A percentile compares a stretch with the other conserved stretches of the same genome.
Evolutionary conservation across 1,284 basidiomycete genomes (phyloP).

Genomic region (Heimioporus retisporus): DNA sequence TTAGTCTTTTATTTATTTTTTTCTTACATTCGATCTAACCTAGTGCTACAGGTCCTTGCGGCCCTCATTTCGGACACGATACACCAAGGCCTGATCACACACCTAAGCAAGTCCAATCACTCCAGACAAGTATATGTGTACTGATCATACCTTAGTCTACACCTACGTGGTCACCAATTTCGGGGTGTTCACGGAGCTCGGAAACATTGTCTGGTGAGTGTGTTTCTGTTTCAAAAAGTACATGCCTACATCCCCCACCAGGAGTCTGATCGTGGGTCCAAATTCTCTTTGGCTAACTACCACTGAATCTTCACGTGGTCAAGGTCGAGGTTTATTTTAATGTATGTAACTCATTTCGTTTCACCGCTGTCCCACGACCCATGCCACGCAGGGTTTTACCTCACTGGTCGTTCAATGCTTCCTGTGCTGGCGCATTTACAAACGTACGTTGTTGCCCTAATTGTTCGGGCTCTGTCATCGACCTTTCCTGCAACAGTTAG

Average conservation of each 20-base stretch:
- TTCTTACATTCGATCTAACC: background rate
- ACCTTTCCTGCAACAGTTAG: slow-evolving; percentile 33
- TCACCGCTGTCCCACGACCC: background rate
- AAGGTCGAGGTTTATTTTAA: slow-evolving; percentile 51
- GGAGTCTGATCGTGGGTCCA: slow-evolving; percentile 58
- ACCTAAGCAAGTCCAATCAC: slow-evolving; percentile 51
- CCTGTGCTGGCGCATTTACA: slow-evolving; percentile 39
- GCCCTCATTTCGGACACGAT: slow-evolving; percentile 62
- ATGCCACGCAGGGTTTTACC: slow-evolving; percentile 35
- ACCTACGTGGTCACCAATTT: slow-evolving; percentile 63
- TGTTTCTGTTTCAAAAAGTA: background rate
- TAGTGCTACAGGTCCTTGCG: slow-evolving; percentile 50
- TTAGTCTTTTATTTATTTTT: slow-evolving; percentile 26
- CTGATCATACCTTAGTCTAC: slow-evolving; percentile 54
- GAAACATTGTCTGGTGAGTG: slow-evolving; percentile 57
- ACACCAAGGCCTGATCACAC: slow-evolving; percentile 66
- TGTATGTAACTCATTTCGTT: slow-evolving; percentile 15
- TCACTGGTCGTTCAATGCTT: slow-evolving; percentile 50
- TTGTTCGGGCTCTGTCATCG: background rate
- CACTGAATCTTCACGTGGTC: slow-evolving; percentile 10
- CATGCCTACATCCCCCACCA: slow-evolving; percentile 29
- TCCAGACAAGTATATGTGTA: background rate
- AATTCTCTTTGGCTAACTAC: background rate
- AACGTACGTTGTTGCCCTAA: slow-evolving; percentile 26
- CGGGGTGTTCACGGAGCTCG: slow-evolving; percentile 47